Base-by-base conservation (phyloP, 257 asterid species). In the Solanum boliviense region DNA sequence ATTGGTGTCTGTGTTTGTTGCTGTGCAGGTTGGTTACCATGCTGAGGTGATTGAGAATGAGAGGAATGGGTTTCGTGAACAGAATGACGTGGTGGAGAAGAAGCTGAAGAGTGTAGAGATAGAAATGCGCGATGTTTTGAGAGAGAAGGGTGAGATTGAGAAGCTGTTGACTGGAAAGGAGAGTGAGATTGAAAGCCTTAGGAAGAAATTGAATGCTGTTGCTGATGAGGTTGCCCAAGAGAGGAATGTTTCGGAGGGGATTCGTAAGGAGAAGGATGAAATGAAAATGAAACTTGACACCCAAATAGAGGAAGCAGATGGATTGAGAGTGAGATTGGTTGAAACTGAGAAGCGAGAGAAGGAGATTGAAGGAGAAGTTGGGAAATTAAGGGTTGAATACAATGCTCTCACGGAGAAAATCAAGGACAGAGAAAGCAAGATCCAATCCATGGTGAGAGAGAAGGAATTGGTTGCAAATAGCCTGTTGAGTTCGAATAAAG, bases 231-330 rank as follows among this genome's bases (percentile, higher is more conserved):
- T 96, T 87, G 91, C 58, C 4, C 39, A 35, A 3, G 98, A 91
- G 89, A 91, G 88, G 88, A 92, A 46, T 75, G 89, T 89, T 85
- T 91, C 92, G 11, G 84, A 68, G 84, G 83, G 82, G 35, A 87
- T 89, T 88, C 56, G 88, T 12, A 31, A 74, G 6, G 94, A 94
- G 79, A 94, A 93, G 91, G 95, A 96, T 88, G 96, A 48, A 46
- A 76, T 91, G 67, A 88, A 21, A 85, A 88, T 39, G 44, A 88
- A 87, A 81, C 90, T 94, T 25, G 94, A 91, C 35, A 9, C n/a
- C 73, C 87, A 92, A 84, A 89, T 89, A 34, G 72, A 85, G 75
- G 94, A 93, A 89, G 60, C 89, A 20, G 84, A 88, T 32, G 91
- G 31, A 6, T 82, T 96, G 90, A 89, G 86, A 46, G 85, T 21